Conservation (phyloP, 257 asterid species). For the Schizonepeta tenuifolia region DNA sequence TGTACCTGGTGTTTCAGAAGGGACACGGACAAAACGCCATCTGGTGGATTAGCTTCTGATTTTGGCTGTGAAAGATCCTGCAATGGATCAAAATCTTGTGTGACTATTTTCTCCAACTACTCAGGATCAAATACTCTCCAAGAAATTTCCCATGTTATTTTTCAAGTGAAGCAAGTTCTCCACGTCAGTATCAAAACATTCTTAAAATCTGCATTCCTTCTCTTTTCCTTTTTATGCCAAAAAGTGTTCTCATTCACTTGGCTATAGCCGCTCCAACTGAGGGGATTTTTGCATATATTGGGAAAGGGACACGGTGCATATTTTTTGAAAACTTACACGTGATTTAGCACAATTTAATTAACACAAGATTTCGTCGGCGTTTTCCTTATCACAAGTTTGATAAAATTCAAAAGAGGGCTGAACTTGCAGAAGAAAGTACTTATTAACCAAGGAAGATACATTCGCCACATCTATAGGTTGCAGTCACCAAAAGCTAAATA, state of each 20-base stretch:
- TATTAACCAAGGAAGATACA: not conserved
- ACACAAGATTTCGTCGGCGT: not conserved
- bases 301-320: not conserved
- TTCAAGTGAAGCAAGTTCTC: slow-evolving; percentile 17
- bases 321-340: not conserved
- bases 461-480: not conserved
- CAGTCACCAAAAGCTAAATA: slow-evolving; percentile 28
- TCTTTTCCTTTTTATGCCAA: not conserved
- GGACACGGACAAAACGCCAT: slow-evolving; percentile 80
- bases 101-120: slow-evolving; percentile 2
- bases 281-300: not conserved
- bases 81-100: slow-evolving; percentile 23
- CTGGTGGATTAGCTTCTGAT: slow-evolving; percentile 79
- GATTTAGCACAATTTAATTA: not conserved
- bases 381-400: not conserved
- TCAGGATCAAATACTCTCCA: slow-evolving; percentile 6
- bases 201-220: not conserved
- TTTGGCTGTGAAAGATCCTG: slow-evolving; percentile 81
- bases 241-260: not conserved
- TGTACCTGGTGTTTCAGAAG: slow-evolving; percentile 83
- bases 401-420: slow-evolving; percentile 10
- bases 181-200: slow-evolving; percentile 2
- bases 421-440: slow-evolving; percentile 3
- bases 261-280: not conserved
- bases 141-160: not conserved